Base-by-base conservation (phyloP, 345 rosid genomes). In the Sapria himalayana region DNA sequence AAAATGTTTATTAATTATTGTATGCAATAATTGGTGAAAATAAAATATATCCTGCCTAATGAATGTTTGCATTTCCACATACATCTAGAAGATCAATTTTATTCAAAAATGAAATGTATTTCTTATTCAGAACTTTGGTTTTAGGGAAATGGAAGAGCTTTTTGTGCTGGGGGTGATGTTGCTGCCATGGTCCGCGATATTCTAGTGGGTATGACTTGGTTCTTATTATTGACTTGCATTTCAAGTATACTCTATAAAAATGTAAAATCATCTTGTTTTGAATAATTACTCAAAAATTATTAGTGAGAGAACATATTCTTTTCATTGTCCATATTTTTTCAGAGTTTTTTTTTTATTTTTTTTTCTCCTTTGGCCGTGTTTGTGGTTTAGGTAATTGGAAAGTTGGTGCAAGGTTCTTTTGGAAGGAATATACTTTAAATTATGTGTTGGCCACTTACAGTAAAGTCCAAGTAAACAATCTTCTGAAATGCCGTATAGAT, bases 141-240 rank as follows among this genome's bases (percentile, higher is more conserved):
- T 51, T 21, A 78, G 92, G 85, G 85, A 9, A 66, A 56, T 25
- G 92, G 94, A 43, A 69, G 79, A 64, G 74, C 91, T 12, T 80
- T 85, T 39, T 80, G 70, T 52, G 81, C 80, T 4, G 89, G 91
- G 22, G 93, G 93, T 20, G 96, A 85, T 61, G 82, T 74, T 41
- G 61, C 73, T 21, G 57, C 73, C 36, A 69, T 80, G 25, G 70
- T 52, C 49, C 63, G 27, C 50, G 65, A 62, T 43, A 62, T 74
- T 14, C 27, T 23, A 19, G 25, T 52, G 41, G 73, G 85, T 75
- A 39, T 48, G 7, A 14, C n/a, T 27, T 31, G 29, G 25, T 13
- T 14, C 9, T 57, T 24, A n/a, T n/a, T n/a, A n/a, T n/a, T n/a
- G n/a, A n/a, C n/a, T n/a, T n/a, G n/a, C n/a, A n/a, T n/a, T n/a